Evolutionary conservation across 2,329 filamentous ascomycete species (phyloP), one percentile per base, ranked within the genome.

Genomic region (Microsporum canis): DNA sequence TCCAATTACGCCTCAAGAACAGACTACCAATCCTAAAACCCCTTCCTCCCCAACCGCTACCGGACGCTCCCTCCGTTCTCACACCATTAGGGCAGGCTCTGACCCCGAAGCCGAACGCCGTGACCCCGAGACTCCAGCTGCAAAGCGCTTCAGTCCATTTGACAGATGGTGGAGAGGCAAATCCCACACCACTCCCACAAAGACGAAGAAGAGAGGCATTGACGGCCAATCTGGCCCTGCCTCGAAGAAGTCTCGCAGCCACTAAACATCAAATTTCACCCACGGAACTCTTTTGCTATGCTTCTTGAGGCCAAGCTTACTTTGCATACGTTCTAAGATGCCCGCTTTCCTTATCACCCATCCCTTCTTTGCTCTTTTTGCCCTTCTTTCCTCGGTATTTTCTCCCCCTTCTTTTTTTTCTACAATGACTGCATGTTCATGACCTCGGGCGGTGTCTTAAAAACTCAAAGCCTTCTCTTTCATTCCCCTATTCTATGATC

Each of bases 91-190:
- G 56, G 64, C 67, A 10, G 66, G 65, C 29, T 17, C 62, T 7
- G 68, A 68, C n/a, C 62, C 63, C 27, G 65, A 66, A 36, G 64
- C 60, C 17, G 70, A 69, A 6, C 70, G 69, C 27, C 62, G 65
- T 4, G 66, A 61, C 12, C 56, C 67, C 3, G 66, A 68, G 31
- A 64, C 65, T 27, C 69, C 67, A 59, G 70, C 66, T 57, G 47
- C 51, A 43, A 74, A 73, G 63, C 71, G 70, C 10, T 45, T 58
- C 49, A 76, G 73, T 61, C 74, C 75, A 2, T 77, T 77, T 63
- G 70, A 72, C 61, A 67, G 68, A 17, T 77, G 75, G 75, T 65
- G 69, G 53, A 70, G 65, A 74, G 76, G 64, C 66, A 71, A 65
- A 67, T 65, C 23, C 65, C 61, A 58, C 10, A 66, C 65, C 5